A percentile compares a stretch with the other conserved stretches of the same genome.
Conservation (phyloP, 2,329 filamentous ascomycete genomes). For the Xylaria digitata region DNA sequence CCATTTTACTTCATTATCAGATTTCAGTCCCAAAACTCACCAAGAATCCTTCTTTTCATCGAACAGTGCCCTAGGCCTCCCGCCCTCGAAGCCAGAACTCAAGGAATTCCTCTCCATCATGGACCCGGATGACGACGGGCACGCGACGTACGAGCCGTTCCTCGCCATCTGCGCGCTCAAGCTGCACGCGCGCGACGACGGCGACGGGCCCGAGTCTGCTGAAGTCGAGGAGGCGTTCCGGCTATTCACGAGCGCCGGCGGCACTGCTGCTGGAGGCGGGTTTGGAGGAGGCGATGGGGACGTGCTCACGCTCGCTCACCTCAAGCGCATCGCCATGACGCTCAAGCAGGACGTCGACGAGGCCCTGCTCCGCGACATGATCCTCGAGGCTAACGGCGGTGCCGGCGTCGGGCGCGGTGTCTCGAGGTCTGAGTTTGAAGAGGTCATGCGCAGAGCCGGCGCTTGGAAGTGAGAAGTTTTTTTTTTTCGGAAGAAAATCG, state of each 20-base stretch:
- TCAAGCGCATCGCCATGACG: conserved; percentile 81
- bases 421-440: conserved; percentile 82
- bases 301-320: conserved; percentile 82
- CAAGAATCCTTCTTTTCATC: neutral
- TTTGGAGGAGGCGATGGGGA: conserved; percentile 33
- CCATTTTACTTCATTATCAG: too few relatives aligned
- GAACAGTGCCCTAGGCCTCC: conserved; percentile 83
- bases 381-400: conserved; percentile 90
- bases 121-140: conserved; percentile 84
- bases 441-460: conserved; percentile 85
- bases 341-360: conserved; percentile 88
- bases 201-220: conserved; percentile 63
- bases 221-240: conserved; percentile 86
- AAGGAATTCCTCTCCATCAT: conserved; percentile 81
- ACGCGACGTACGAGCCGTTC: conserved; percentile 83
- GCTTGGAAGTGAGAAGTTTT: conserved; percentile 74
- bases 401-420: conserved; percentile 78
- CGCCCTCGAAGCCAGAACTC: conserved; percentile 74
- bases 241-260: conserved; percentile 74
- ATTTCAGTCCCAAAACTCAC: neutral
- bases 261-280: conserved; percentile 35
- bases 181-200: conserved; percentile 70
- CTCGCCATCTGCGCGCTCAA: conserved; percentile 90
- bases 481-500: neutral
- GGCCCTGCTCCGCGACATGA: conserved; percentile 89